These are phyloP conservation scores for Talinum fruticosum DNA, from an alignment of 148 eudicot genomes.

Conservation along the genomic window DNA sequence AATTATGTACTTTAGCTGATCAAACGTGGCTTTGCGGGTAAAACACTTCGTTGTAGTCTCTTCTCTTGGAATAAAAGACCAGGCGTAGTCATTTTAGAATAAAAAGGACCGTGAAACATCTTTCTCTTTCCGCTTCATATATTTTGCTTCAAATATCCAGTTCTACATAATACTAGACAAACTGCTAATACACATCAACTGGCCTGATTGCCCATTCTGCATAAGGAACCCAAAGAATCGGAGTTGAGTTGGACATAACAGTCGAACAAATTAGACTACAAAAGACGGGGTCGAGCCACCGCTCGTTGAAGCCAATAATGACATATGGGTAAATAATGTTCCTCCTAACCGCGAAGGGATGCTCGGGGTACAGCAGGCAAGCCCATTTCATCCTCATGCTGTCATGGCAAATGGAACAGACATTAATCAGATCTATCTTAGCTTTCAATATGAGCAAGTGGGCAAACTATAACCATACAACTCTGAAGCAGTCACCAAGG, in stretches of 20 bases:
- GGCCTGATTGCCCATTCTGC: not conserved
- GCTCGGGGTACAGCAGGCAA: constrained; percentile 88
- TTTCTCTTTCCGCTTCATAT: not conserved
- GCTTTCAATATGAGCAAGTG: too few species aligned
- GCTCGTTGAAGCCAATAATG: not conserved
- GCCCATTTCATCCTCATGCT: constrained; percentile 81
- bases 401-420: constrained; percentile 18
- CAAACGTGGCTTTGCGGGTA: not conserved
- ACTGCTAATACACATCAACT: not conserved
- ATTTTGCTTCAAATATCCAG: not conserved
- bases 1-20: not conserved
- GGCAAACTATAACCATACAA: too few species aligned
- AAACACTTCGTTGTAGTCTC: too few species aligned
- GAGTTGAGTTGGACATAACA: not conserved
- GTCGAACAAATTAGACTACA: not conserved
- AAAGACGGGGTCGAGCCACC: not conserved
- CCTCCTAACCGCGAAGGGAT: constrained; percentile 65
- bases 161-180: not conserved
- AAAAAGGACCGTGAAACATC: not conserved
- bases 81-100: too few species aligned
- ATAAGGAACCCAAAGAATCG: not conserved
- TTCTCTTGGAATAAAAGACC: too few species aligned
- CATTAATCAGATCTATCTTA: not conserved
- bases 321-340: not conserved
- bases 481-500: too few species aligned